Evolutionary conservation across 306 rosid species (phyloP), one percentile per base, ranked within the genome.

Genomic region (Benincasa hispida): DNA sequence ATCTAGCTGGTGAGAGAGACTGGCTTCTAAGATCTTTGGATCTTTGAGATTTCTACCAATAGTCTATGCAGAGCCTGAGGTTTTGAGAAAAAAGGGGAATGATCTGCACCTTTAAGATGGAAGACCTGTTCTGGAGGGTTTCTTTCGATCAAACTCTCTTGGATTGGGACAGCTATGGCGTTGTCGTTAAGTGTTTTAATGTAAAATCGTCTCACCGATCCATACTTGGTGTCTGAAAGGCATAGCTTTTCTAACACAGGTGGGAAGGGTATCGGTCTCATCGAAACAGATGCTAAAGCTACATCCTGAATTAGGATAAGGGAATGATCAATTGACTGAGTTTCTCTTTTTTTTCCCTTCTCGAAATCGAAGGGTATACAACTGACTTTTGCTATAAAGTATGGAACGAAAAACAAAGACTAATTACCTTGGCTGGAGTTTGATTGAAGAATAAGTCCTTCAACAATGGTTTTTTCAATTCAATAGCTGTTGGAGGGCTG

Each of bases 61-160:
- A 94, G 79, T 82, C 88, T 94, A 88, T 94, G 97, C 58, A 94
- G 81, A 39, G 97, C 97, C 83, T 94, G 98, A 77, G 97, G 97
- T 83, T 87, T 94, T 37, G 98, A 94, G 89, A 94, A 94, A 69
- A 94, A 91, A 0, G 98, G 98, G 0, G 97, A 87, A 81, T 94
- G 98, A 83, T 94, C 97, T 0, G 97, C 92, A 13, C 91, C 91
- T 79, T 94, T 94, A 35, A 94, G 66, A 45, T 78, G 78, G 79
- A 91, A 86, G 66, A 94, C 93, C 75, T 83, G 84, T 39, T 91
- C 95, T 0, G 97, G 95, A 17, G 96, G 91, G 81, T 82, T 87
- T 45, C 80, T 84, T 14, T 87, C 85, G 76, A 89, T 87, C 96
- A 94, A 87, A 81, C 72, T 79, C 81, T 90, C 92, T 76, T 94